phyloP scores from a whole-genome alignment of 306 rosid genomes.

The Cicer bijugum region DNA sequence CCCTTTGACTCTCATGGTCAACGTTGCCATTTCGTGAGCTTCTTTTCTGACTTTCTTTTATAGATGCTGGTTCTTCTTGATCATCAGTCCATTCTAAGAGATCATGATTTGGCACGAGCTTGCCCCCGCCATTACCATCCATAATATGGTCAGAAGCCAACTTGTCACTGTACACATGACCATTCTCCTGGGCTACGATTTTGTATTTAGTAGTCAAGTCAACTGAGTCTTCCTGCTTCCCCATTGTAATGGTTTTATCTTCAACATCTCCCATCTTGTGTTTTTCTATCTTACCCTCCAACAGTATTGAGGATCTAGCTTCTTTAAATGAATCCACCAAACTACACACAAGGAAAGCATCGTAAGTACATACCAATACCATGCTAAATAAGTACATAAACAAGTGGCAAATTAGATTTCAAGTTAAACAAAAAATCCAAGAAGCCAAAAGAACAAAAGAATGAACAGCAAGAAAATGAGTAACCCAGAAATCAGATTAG shows the following conservation, averaged over 20 bases:
- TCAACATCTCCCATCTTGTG: constrained; percentile 38
- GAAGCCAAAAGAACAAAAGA: no score
- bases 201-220: not conserved
- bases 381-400: constrained; percentile 16
- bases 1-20: constrained; percentile 42
- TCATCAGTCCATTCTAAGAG: constrained; percentile 15
- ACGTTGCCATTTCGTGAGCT: constrained; percentile 15
- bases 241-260: not conserved
- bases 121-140: constrained; percentile 3
- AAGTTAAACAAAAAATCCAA: no score
- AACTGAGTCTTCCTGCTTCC: not conserved
- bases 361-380: constrained; percentile 21
- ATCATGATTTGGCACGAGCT: constrained; percentile 1
- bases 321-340: constrained; percentile 60
- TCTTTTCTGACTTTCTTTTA: constrained; percentile 32
- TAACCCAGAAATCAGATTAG: no score
- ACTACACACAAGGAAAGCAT: constrained; percentile 51
- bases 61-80: constrained; percentile 31
- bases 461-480: no score
- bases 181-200: not conserved
- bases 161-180: not conserved
- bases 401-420: constrained; percentile 3
- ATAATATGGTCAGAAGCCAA: not conserved
- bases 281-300: constrained; percentile 59
- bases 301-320: constrained; percentile 55